Conservation (phyloP, 768 basidiomycete genomes). For the Hemileccinum impolitum region DNA sequence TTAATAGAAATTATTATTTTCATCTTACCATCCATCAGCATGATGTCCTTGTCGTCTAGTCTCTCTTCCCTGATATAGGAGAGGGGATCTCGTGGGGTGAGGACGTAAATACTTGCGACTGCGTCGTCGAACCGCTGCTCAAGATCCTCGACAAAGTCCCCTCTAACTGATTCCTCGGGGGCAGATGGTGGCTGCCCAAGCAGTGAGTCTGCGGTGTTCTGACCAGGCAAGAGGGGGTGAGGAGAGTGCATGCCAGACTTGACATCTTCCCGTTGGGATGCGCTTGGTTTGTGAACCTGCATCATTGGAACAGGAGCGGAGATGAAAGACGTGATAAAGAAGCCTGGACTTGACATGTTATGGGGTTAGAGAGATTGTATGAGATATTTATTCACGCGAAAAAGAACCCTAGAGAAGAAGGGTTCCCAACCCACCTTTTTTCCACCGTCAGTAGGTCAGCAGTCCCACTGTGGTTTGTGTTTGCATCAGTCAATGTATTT, state of each 20-base stretch:
- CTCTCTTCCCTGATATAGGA: slow-evolving; percentile 50
- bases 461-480: slow-evolving; percentile 1
- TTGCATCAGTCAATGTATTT: slow-evolving; percentile 10
- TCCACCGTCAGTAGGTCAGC: slow-evolving; percentile 11
- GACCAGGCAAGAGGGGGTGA: slow-evolving; percentile 19
- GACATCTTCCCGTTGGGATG: slow-evolving; percentile 14
- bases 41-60: slow-evolving; percentile 47
- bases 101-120: slow-evolving; percentile 33
- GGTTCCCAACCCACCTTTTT: slow-evolving; percentile 21
- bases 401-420: slow-evolving; percentile 14
- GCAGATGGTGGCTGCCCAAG: slow-evolving; percentile 24
- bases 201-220: slow-evolving; percentile 16
- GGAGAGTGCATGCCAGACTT: slow-evolving; percentile 19
- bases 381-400: slow-evolving; percentile 17
- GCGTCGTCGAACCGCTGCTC: slow-evolving; percentile 29
- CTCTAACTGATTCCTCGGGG: background rate
- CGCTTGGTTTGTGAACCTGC: slow-evolving; percentile 18
- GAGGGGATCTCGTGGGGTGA: slow-evolving; percentile 22
- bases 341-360: slow-evolving; percentile 28
- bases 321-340: slow-evolving; percentile 34
- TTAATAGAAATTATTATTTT: slow-evolving; percentile 11
- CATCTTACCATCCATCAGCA: slow-evolving; percentile 57
- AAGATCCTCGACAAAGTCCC: background rate
- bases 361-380: slow-evolving; percentile 24
- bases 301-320: slow-evolving; percentile 28